Evolutionary conservation across 768 basidiomycete genomes (phyloP), one percentile per base, ranked within the genome.

Genomic region (Tylopilus sp.): DNA sequence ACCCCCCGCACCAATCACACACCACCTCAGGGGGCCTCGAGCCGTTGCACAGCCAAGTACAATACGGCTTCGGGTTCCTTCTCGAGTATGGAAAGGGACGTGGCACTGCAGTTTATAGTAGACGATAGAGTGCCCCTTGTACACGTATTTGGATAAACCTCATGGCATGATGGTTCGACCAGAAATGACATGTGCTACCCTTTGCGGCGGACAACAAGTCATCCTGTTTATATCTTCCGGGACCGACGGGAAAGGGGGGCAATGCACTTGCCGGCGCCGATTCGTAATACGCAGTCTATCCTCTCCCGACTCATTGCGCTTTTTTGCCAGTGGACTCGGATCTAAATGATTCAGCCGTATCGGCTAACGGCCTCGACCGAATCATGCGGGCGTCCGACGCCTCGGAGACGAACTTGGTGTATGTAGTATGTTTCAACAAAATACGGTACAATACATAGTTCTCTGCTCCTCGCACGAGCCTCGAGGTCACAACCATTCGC

Each of bases 401-500:
- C 15, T 31, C 31, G 33, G 31, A 23, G 13, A 13, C 31, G 40
- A 6, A 33, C 6, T 33, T 7, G 3, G 6, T 25, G 41, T 15
- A 21, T n/a, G 25, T 21, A 26, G 5, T 28, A 28, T 10, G 28
- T 48, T 41, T 17, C 31, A 13, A 22, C 38, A 20, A 11, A 39
- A 39, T 3, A 20, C 38, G 6, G 4, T 28, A 20, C 38, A 11
- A 7, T 28, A 20, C 25, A 36, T 25, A 47, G 9, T 13, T 35
- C 7, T 35, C 33, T 35, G 13, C 15, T 35, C 47, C 60, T 63
- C 61, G 40, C 41, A 61, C 38, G 26, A 3, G 4, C 61, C 53
- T 63, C 51, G 40, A 60, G 60, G 57, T 33, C 46, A 30, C 44
- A 26, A n/a, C 26, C 31, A 20, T 25, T 10, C 28, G 21, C 13